phyloP scores from a whole-genome alignment of 2,329 filamentous ascomycete species.

The Cladosporium sp. region DNA sequence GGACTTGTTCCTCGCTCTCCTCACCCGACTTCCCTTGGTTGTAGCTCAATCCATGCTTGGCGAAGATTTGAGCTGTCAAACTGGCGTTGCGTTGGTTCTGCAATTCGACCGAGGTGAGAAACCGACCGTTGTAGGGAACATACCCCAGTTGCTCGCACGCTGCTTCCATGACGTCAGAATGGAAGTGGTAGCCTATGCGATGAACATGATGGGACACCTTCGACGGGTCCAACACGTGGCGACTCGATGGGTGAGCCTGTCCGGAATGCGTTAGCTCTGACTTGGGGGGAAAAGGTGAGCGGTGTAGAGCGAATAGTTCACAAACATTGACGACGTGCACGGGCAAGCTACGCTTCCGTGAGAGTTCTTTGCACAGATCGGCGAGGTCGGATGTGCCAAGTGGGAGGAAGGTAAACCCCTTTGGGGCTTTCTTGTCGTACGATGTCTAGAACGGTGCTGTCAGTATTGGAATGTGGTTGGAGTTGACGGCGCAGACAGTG shows the following conservation, averaged over 20 bases:
- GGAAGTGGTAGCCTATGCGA: conserved; percentile 61
- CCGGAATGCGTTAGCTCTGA: not conserved
- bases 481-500: conserved; percentile 5
- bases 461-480: conserved; percentile 22
- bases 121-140: conserved; percentile 25
- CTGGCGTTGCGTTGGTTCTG: conserved; percentile 20
- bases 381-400: conserved; percentile 58
- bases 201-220: conserved; percentile 56
- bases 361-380: conserved; percentile 56
- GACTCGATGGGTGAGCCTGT: conserved; percentile 22
- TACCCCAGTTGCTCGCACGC: conserved; percentile 51
- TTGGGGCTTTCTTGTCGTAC: conserved; percentile 51
- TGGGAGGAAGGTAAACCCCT: conserved; percentile 59
- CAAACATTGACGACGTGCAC: conserved; percentile 60
- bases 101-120: conserved; percentile 26
- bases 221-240: conserved; percentile 18
- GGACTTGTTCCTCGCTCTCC: conserved; percentile 45
- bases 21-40: not conserved
- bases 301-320: conserved; percentile 14
- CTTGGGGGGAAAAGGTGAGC: not conserved
- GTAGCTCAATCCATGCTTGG: conserved; percentile 29
- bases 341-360: conserved; percentile 49
- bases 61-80: conserved; percentile 32
- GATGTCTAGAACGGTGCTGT: conserved; percentile 42
- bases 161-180: conserved; percentile 54